phyloP scores from a whole-genome alignment of 208 protist genomes.

The Trypanosoma conorhini region DNA sequence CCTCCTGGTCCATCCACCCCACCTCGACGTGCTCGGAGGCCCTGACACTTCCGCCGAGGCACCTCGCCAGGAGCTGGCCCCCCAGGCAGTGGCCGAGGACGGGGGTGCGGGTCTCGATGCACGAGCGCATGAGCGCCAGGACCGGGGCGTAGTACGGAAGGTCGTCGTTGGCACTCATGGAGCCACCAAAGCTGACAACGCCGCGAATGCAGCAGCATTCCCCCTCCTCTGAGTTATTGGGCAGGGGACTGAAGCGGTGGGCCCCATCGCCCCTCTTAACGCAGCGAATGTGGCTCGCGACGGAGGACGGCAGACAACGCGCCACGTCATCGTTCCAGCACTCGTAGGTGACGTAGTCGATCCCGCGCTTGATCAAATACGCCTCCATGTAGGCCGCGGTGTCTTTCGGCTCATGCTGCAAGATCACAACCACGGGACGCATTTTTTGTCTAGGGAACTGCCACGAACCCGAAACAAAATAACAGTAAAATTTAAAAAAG shows the following conservation, averaged over 20 bases:
- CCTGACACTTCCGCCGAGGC: too few relatives aligned
- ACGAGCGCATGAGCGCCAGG: constrained; percentile 22
- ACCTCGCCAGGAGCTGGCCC: constrained; percentile 19
- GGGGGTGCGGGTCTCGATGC: constrained; percentile 24
- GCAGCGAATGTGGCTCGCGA: constrained; percentile 14
- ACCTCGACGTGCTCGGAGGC: constrained; percentile 22
- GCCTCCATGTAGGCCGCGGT: constrained; percentile 26
- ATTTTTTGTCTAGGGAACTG: neutral
- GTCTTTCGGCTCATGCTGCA: constrained; percentile 28
- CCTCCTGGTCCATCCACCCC: constrained; percentile 23
- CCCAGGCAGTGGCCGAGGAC: constrained; percentile 37
- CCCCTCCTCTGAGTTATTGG: neutral
- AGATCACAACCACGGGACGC: constrained; percentile 27
- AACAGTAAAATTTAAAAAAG: too few relatives aligned
- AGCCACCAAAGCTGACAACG: constrained; percentile 32
- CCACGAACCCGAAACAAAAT: constrained; percentile 1
- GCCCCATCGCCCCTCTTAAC: constrained; percentile 3
- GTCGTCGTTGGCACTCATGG: constrained; percentile 37
- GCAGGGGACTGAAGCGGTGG: constrained; percentile 5
- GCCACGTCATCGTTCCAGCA: constrained; percentile 21
- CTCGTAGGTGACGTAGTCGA: constrained; percentile 31
- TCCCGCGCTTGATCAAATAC: constrained; percentile 19
- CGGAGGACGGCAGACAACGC: constrained; percentile 12
- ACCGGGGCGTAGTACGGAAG: constrained; percentile 24
- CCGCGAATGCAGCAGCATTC: constrained; percentile 25